phyloP scores from a whole-genome alignment of 257 asterid genomes.

The Verbena officinalis region DNA sequence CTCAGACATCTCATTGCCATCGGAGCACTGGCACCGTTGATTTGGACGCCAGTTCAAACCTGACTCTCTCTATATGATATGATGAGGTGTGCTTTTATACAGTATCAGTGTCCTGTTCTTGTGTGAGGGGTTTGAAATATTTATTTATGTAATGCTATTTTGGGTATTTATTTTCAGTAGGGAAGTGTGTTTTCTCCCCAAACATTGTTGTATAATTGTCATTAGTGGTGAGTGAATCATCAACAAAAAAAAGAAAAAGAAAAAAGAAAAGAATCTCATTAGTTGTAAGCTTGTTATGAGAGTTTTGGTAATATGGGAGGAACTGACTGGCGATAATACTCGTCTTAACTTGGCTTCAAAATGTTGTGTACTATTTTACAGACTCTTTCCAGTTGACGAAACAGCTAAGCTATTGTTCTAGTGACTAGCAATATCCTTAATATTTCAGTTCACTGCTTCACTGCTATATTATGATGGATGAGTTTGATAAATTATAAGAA shows the following conservation, averaged over 20 bases:
- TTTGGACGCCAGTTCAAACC: slow-evolving; percentile 34
- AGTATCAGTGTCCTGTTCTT: slow-evolving; percentile 18
- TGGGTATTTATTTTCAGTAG: slow-evolving; percentile 29
- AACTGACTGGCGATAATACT: not conserved
- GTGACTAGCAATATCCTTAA: too few relatives aligned
- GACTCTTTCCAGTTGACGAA: too few relatives aligned
- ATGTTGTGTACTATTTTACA: too few relatives aligned
- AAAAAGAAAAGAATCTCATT: too few relatives aligned
- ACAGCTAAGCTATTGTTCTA: too few relatives aligned
- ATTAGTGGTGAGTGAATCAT: too few relatives aligned
- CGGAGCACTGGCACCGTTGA: slow-evolving; percentile 35
- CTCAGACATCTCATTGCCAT: slow-evolving; percentile 29
- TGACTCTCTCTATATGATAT: slow-evolving; percentile 32
- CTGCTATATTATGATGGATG: too few relatives aligned
- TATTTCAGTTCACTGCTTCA: too few relatives aligned
- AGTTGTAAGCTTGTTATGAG: slow-evolving; percentile 26
- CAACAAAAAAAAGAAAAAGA: too few relatives aligned
- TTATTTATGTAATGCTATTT: not conserved
- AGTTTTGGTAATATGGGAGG: slow-evolving; percentile 28
- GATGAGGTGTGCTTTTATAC: slow-evolving; percentile 39
- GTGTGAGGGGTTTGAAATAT: slow-evolving; percentile 19
- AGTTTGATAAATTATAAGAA: too few relatives aligned
- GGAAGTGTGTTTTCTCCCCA: slow-evolving; percentile 25
- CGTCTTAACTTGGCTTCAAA: not conserved
- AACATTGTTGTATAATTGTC: slow-evolving; percentile 27